Conservation (phyloP, 306 rosid genomes). For the Citrullus mucosospermus region DNA sequence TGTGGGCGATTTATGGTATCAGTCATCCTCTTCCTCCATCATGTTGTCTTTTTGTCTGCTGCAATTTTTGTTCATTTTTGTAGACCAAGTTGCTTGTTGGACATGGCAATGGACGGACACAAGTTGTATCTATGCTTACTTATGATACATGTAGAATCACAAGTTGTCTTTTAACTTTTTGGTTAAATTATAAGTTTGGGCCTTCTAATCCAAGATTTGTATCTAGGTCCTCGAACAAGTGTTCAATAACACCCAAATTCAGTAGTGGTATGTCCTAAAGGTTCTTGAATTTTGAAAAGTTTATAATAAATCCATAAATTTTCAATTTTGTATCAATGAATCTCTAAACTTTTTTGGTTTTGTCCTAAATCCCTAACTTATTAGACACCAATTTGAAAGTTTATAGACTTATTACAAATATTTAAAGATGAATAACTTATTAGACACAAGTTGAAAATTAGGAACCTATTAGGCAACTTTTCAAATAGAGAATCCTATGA, state of each 20-base stretch:
- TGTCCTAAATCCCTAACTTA: background rate
- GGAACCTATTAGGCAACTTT: background rate
- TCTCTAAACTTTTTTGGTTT: background rate
- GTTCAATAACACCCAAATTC: background rate
- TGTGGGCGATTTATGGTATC: conserved; percentile 92
- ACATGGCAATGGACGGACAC: background rate
- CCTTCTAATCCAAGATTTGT: background rate
- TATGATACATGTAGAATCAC: background rate
- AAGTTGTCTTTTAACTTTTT: background rate
- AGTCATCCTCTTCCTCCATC: background rate
- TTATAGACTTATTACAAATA: too few species aligned
- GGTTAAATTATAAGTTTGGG: background rate
- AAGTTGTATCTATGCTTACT: background rate
- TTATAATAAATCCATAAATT: too few species aligned
- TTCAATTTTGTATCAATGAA: background rate
- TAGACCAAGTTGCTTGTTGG: background rate
- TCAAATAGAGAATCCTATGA: background rate
- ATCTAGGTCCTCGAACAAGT: background rate
- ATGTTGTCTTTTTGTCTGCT: background rate
- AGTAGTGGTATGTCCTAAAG: background rate
- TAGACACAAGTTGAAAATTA: background rate
- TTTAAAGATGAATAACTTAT: background rate
- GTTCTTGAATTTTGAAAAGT: background rate
- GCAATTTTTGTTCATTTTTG: background rate
- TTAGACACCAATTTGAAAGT: background rate